Evolutionary conservation across 75 land plant species (phyloP).

Genomic region (Chamaecyparis obtusa): DNA sequence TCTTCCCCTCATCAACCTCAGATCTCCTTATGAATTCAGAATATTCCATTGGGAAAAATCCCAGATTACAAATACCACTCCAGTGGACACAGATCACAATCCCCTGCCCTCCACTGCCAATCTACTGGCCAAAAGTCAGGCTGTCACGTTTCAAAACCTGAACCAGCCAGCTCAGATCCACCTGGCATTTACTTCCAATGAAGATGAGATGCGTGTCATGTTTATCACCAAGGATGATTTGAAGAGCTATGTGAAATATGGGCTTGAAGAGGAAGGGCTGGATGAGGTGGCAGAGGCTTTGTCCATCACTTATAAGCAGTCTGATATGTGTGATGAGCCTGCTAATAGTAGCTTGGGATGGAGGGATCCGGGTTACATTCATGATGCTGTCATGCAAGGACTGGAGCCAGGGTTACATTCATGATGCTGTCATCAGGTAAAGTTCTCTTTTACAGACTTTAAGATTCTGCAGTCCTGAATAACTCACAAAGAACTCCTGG

Average conservation of each 20-base stretch:
- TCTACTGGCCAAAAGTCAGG: conserved; percentile 47
- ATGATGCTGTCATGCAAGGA: conserved; percentile 57
- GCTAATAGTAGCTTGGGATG: conserved; percentile 76
- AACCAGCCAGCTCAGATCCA: conserved; percentile 81
- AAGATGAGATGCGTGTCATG: conserved; percentile 79
- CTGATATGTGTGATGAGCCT: conserved; percentile 77
- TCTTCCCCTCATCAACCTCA: conserved; percentile 66
- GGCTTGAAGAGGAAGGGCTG: conserved; percentile 21
- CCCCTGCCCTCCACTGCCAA: conserved; percentile 68
- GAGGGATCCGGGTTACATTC: conserved; percentile 84
- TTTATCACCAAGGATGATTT: conserved; percentile 55
- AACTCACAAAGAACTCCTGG: neutral
- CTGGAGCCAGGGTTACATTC: conserved; percentile 61
- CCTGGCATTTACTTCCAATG: conserved; percentile 53
- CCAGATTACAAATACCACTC: conserved; percentile 27
- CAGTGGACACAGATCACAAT: conserved; percentile 60
- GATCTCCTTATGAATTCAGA: conserved; percentile 67
- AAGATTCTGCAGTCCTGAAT: neutral
- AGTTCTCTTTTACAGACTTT: neutral
- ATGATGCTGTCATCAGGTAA: too few relatives aligned
- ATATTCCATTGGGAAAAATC: conserved; percentile 62
- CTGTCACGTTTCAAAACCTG: conserved; percentile 34
- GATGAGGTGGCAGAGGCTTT: conserved; percentile 22
- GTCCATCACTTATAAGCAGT: conserved; percentile 50
- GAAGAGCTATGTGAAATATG: conserved; percentile 54